Base-by-base conservation (phyloP, 2,329 filamentous ascomycete genomes). In the Torrubiellomyces zombiae region DNA sequence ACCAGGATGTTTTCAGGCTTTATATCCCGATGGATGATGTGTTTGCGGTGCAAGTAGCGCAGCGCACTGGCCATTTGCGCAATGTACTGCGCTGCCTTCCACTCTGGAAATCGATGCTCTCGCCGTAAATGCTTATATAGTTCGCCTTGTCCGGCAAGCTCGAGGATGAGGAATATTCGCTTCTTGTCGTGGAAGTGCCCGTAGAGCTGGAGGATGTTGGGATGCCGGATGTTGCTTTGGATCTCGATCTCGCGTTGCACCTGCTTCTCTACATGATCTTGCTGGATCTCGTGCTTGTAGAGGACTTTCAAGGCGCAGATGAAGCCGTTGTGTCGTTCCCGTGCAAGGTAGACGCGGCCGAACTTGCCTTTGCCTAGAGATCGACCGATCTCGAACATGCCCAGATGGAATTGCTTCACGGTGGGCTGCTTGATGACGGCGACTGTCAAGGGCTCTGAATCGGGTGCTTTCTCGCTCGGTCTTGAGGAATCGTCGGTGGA, bases 351-450 rank as follows among this genome's bases (percentile, higher is more conserved):
- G 1, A 80, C 74, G 25, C 75, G 63, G 2, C 75, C 75, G 38
- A 79, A 79, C 38, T 79, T 79, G 30, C 75, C 75, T 44, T 79
- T 79, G 14, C 75, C 75, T 1, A 80, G 53, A 1, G 75, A 71
- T 35, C 75, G 75, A 20, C 75, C 75, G 29, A 80, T 79, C 38
- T 80, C 75, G 44, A 80, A 80, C 72, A 79, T 77, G 39, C 73
- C 72, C 14, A 32, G 24, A 8, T 32, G 30, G 19, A 32, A 32
- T n/a, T 29, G 27, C 22, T 27, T 32, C 7, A 25, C 24, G 3
- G 16, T 11, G 16, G 30, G 27, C 16, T 32, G 30, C 8, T 26
- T 10, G 11, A 10, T 16, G 14, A 26, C n/a, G n/a, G n/a, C n/a
- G n/a, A n/a, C n/a, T n/a, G n/a, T n/a, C n/a, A n/a, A n/a, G n/a